Conservation (phyloP, 1,284 basidiomycete genomes). For the Apiotrichum montevideense region DNA sequence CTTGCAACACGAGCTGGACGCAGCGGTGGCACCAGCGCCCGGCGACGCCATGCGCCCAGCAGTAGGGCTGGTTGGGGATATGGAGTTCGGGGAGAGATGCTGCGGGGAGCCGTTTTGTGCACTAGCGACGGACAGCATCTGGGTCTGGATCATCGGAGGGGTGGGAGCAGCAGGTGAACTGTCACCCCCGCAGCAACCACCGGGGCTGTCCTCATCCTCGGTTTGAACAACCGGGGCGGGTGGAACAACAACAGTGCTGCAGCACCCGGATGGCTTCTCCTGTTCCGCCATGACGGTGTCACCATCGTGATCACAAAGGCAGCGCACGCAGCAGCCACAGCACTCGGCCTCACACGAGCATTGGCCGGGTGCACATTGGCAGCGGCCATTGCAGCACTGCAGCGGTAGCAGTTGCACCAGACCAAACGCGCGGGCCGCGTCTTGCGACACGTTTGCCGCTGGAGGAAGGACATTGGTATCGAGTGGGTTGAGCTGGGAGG, state of each 20-base stretch:
- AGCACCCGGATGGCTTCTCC: constrained; percentile 4
- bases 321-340: constrained; percentile 46
- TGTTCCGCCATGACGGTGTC: constrained; percentile 20
- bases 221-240: not conserved
- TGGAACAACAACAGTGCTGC: constrained; percentile 6
- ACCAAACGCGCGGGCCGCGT: constrained; percentile 36
- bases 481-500: constrained; percentile 27
- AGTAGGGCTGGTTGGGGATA: constrained; percentile 4
- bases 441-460: constrained; percentile 28
- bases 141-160: not conserved
- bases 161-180: constrained; percentile 1
- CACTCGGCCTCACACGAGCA: constrained; percentile 46
- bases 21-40: not conserved
- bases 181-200: not conserved
- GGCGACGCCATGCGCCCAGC: constrained; percentile 5
- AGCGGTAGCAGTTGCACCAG: constrained; percentile 42
- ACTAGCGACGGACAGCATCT: not conserved
- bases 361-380: constrained; percentile 42
- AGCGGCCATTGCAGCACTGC: constrained; percentile 47
- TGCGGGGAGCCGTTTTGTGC: no score
- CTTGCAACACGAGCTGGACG: not conserved
- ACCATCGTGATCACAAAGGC: constrained; percentile 38
- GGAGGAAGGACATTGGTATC: constrained; percentile 40
- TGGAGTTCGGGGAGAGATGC: not conserved
- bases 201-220: not conserved